Percentiles rank a stretch among this genome's conserved stretches.
phyloP scores from a whole-genome alignment of 331 rosid species.

The Malus hybrid region DNA sequence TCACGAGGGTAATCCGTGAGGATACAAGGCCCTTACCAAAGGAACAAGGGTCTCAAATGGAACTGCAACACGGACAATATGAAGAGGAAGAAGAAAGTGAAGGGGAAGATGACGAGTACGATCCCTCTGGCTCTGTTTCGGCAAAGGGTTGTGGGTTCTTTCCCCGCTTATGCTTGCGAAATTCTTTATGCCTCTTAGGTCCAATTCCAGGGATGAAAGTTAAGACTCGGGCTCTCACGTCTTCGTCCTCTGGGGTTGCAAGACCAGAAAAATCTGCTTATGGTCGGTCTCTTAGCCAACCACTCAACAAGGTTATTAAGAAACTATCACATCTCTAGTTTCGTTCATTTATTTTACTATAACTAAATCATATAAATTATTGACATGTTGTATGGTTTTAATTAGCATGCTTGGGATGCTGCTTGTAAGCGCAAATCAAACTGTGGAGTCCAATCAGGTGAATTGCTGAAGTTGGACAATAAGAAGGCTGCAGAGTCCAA shows the following conservation, averaged over 20 bases:
- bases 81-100: slow-evolving; percentile 59
- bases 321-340: neutral
- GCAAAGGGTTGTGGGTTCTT: slow-evolving; percentile 82
- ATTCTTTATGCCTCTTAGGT: slow-evolving; percentile 57
- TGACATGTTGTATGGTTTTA: slow-evolving; percentile 11
- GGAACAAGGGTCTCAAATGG: slow-evolving; percentile 28
- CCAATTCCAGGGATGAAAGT: slow-evolving; percentile 58
- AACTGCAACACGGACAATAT: slow-evolving; percentile 28
- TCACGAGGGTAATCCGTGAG: slow-evolving; percentile 34
- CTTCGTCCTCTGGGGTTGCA: slow-evolving; percentile 24
- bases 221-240: slow-evolving; percentile 24
- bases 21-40: slow-evolving; percentile 33
- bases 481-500: slow-evolving; percentile 41
- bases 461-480: slow-evolving; percentile 32
- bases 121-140: slow-evolving; percentile 31
- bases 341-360: slow-evolving; percentile 3
- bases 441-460: slow-evolving; percentile 29
- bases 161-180: slow-evolving; percentile 51
- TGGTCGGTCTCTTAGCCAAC: slow-evolving; percentile 46
- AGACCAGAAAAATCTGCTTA: slow-evolving; percentile 36
- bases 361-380: neutral
- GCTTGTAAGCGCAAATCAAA: slow-evolving; percentile 39
- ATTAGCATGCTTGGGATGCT: slow-evolving; percentile 49
- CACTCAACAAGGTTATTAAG: slow-evolving; percentile 53
- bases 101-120: slow-evolving; percentile 22